Base-by-base conservation (phyloP, 805 yeast species). In the Saccharomycopsis babjevae region DNA sequence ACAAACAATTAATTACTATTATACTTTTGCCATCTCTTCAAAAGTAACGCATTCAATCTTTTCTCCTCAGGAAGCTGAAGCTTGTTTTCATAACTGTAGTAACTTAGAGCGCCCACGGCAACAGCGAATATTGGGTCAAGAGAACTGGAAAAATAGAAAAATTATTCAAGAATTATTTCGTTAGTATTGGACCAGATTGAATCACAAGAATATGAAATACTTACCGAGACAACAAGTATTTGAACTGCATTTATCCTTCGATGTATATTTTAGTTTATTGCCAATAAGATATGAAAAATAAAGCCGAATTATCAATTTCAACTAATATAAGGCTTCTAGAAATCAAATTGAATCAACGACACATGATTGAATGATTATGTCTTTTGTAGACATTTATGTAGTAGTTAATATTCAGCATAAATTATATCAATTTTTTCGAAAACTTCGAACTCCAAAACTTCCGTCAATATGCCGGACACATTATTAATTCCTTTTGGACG, bases 121-220 rank as follows among this genome's bases (percentile, higher is more conserved):
- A 86, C 67, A 1, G 87, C 92, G 64, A 85, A 79, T 1, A 85
- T 32, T 5, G 93, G 90, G 69, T 88, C 96, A 10, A 79, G 69
- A 64, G 76, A 73, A 67, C 86, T 79, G 16, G 16, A 36, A 2
- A 38, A 20, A 46, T n/a, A 54, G 30, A n/a, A n/a, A 36, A 25
- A 13, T 4, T 38, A 11, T 30, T 36, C 34, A 54, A 43, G 36
- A 28, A 20, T 5, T 22, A 4, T 3, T 11, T 22, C 5, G 46
- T 16, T 40, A 34, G 38, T 34, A 13, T 2, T 13, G 15, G 38
- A 34, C 15, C 10, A 8, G 11, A 34, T 34, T 34, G 38, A 34
- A 2, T 34, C 38, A 34, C 3, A 7, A 7, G 15, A 34, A 34
- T 34, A 34, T 34, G 5, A 10, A 22, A 46, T 8, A 20, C 52